Percentiles rank a stretch among this genome's conserved stretches.
These are phyloP conservation scores for Lolium perenne DNA, from an alignment of 176 grass and related monocot genomes.

Conservation along the genomic window DNA sequence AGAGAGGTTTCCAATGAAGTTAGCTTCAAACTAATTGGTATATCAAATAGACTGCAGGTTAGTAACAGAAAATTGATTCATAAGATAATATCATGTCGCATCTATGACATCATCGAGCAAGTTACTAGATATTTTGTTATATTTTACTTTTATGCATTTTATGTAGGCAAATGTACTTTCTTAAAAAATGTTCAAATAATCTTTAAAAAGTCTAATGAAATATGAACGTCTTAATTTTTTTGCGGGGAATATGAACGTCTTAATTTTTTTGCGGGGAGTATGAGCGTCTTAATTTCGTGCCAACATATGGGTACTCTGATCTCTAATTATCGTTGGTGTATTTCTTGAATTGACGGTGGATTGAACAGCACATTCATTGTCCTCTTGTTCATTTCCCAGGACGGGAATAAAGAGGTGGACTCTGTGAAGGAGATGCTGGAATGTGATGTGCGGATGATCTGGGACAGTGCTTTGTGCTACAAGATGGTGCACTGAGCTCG, in stretches of 20 bases:
- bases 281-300: background rate
- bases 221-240: background rate
- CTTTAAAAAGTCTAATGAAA: background rate
- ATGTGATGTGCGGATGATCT: too few species aligned
- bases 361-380: background rate
- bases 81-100: background rate
- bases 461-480: background rate
- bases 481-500: conserved; percentile 15
- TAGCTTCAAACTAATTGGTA: conserved; percentile 49
- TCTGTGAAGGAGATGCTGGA: too few species aligned
- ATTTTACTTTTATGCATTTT: background rate
- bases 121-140: background rate
- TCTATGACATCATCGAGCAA: background rate
- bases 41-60: conserved; percentile 58
- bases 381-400: too few species aligned
- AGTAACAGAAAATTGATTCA: conserved; percentile 34
- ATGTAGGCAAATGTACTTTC: background rate
- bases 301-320: background rate
- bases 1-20: conserved; percentile 72
- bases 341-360: background rate
- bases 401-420: too few species aligned
- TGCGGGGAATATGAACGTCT: background rate
- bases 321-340: background rate
- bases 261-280: background rate
- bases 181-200: background rate